Evolutionary conservation across 2,329 filamentous ascomycete genomes (phyloP).

Genomic region (Phaeosphaeriaceae sp.): DNA sequence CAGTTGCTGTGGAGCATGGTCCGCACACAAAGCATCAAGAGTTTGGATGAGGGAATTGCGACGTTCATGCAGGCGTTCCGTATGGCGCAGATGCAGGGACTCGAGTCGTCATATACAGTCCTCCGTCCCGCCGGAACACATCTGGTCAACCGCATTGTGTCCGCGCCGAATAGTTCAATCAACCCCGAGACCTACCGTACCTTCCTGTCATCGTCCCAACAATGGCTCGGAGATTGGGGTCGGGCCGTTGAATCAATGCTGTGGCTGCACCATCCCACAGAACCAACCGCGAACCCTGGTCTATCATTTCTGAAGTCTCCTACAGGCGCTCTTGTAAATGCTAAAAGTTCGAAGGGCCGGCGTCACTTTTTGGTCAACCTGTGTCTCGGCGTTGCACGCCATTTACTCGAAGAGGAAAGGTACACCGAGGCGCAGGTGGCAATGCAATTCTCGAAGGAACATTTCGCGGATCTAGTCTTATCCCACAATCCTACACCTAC

Average conservation of each 20-base stretch:
- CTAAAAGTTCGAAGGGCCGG: conserved; percentile 14
- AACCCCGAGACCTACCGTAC: conserved; percentile 28
- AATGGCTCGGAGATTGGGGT: conserved; percentile 34
- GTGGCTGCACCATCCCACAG: conserved; percentile 38
- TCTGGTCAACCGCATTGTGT: conserved; percentile 34
- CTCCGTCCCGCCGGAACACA: conserved; percentile 32
- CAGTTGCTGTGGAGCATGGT: conserved; percentile 36
- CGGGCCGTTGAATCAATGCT: conserved; percentile 34
- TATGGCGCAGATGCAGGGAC: conserved; percentile 16
- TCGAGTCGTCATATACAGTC: conserved; percentile 10
- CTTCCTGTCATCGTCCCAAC: conserved; percentile 28
- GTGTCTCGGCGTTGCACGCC: conserved; percentile 38
- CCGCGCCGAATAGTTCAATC: conserved; percentile 9
- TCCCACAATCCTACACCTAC: conserved; percentile 12
- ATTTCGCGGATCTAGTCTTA: conserved; percentile 42
- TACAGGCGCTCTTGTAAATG: conserved; percentile 20
- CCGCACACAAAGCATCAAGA: conserved; percentile 12
- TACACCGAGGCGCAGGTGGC: conserved; percentile 36
- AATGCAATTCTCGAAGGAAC: conserved; percentile 37
- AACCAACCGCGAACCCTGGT: conserved; percentile 23
- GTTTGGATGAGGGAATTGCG: conserved; percentile 24
- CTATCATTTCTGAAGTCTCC: conserved; percentile 34
- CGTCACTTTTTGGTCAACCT: conserved; percentile 37
- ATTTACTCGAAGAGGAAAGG: conserved; percentile 36
- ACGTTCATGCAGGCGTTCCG: conserved; percentile 34